A percentile compares a stretch with the other conserved stretches of the same genome.
Conservation (phyloP, 495 filamentous ascomycete genomes). For the Hypoxylon rickii region DNA sequence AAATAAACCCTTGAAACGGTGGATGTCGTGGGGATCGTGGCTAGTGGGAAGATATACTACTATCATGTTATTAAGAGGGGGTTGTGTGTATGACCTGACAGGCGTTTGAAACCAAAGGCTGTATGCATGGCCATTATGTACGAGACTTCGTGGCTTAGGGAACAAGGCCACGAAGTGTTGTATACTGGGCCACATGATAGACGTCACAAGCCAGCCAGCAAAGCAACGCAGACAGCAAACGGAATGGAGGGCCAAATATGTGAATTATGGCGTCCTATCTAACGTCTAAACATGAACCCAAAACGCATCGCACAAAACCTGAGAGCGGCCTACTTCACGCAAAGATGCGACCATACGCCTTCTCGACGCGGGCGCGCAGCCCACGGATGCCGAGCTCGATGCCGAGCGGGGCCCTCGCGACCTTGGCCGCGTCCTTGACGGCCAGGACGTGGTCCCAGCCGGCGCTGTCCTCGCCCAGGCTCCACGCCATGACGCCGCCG, state of each 20-base stretch:
- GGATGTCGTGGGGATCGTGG: constrained; percentile 22
- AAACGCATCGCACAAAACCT: too few relatives aligned
- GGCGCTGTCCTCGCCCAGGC: constrained; percentile 62
- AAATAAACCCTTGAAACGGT: constrained; percentile 47
- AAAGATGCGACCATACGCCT: not conserved
- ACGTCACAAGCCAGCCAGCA: too few relatives aligned
- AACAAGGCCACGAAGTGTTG: too few relatives aligned
- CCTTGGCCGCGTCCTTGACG: constrained; percentile 25
- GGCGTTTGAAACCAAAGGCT: too few relatives aligned
- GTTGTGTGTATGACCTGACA: constrained; percentile 10
- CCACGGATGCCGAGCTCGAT: not conserved
- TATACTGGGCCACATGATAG: too few relatives aligned
- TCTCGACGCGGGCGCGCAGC: not conserved
- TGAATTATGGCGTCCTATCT: too few relatives aligned
- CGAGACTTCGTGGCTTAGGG: too few relatives aligned
- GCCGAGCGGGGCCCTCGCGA: not conserved
- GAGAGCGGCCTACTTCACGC: too few relatives aligned
- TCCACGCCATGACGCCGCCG: constrained; percentile 64
- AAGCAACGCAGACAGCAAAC: too few relatives aligned
- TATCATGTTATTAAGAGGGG: constrained; percentile 25
- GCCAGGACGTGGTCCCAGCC: constrained; percentile 52
- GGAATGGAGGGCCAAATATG: too few relatives aligned
- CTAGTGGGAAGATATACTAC: constrained; percentile 13
- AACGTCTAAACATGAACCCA: too few relatives aligned
- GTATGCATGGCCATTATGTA: too few relatives aligned